These are phyloP conservation scores for Eutrema heterophyllum DNA, from an alignment of 345 rosid species.

Conservation along the genomic window DNA sequence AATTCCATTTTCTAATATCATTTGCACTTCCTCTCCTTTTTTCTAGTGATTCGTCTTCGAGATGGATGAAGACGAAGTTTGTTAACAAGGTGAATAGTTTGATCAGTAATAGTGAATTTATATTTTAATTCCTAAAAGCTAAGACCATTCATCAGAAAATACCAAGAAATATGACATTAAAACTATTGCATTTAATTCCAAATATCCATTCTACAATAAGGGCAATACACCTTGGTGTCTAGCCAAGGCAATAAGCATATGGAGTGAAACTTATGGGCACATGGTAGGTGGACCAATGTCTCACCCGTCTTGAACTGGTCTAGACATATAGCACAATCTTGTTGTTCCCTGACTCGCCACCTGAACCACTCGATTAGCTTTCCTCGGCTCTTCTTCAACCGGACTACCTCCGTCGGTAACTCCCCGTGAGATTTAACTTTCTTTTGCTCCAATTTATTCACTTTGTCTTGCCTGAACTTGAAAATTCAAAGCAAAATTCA, in stretches of 20 bases:
- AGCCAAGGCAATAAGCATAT: slow-evolving; percentile 72
- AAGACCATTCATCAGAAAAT: background rate
- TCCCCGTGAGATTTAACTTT: slow-evolving; percentile 10
- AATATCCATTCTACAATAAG: slow-evolving; percentile 63
- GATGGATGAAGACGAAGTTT: too few species aligned
- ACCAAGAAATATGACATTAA: background rate
- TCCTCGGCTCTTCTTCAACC: slow-evolving; percentile 35
- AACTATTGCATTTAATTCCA: background rate
- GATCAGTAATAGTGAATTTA: background rate
- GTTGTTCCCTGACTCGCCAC: slow-evolving; percentile 52
- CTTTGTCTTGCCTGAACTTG: slow-evolving; percentile 33
- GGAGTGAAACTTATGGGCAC: slow-evolving; percentile 70
- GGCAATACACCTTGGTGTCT: slow-evolving; percentile 53
- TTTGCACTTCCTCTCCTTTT: too few species aligned
- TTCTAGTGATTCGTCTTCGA: too few species aligned
- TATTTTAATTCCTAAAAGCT: background rate
- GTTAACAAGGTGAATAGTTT: too few species aligned
- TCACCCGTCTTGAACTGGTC: slow-evolving; percentile 57
- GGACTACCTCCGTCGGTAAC: slow-evolving; percentile 35
- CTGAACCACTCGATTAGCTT: slow-evolving; percentile 47
- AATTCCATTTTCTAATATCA: too few species aligned
- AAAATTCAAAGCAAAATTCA: slow-evolving; percentile 3
- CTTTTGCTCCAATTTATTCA: background rate
- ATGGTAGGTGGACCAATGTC: slow-evolving; percentile 50
- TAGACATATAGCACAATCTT: slow-evolving; percentile 69